Evolutionary conservation across 208 protist species (phyloP).

Genomic region (Vickermania ingenoplastis): DNA sequence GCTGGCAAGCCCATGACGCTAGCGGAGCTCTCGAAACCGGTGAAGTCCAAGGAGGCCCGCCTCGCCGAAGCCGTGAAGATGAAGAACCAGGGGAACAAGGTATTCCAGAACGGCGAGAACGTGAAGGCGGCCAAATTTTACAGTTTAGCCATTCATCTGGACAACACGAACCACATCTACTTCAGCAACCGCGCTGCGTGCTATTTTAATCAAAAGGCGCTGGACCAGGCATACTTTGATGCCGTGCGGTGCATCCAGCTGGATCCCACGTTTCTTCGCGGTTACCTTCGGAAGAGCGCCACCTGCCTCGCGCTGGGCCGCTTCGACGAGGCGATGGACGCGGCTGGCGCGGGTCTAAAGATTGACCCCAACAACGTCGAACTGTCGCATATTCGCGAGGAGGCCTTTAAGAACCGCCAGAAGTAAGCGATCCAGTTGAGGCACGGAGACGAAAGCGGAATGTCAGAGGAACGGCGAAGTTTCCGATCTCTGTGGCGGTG

Average conservation of each 20-base stretch:
- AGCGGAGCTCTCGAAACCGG: constrained; percentile 64
- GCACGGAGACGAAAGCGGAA: too few species aligned
- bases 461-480: too few species aligned
- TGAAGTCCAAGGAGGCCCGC: constrained; percentile 25
- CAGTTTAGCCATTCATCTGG: constrained; percentile 83
- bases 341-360: constrained; percentile 47
- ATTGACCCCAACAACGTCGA: constrained; percentile 64
- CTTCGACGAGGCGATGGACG: constrained; percentile 45
- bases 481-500: too few species aligned
- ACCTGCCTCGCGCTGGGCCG: constrained; percentile 60
- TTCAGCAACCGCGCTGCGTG: constrained; percentile 90
- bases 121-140: constrained; percentile 90
- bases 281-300: constrained; percentile 85
- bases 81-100: constrained; percentile 88
- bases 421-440: too few species aligned
- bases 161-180: constrained; percentile 79
- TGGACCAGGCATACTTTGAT: constrained; percentile 84
- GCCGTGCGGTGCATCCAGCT: constrained; percentile 75
- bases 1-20: constrained; percentile 20
- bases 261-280: constrained; percentile 85
- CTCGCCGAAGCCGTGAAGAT: constrained; percentile 47
- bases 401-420: constrained; percentile 35
- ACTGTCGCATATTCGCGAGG: constrained; percentile 47
- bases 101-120: constrained; percentile 77
- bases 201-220: constrained; percentile 83